Evolutionary conservation across 352 stramenopile species (phyloP).

Genomic region (Globisporangium paddicum): DNA sequence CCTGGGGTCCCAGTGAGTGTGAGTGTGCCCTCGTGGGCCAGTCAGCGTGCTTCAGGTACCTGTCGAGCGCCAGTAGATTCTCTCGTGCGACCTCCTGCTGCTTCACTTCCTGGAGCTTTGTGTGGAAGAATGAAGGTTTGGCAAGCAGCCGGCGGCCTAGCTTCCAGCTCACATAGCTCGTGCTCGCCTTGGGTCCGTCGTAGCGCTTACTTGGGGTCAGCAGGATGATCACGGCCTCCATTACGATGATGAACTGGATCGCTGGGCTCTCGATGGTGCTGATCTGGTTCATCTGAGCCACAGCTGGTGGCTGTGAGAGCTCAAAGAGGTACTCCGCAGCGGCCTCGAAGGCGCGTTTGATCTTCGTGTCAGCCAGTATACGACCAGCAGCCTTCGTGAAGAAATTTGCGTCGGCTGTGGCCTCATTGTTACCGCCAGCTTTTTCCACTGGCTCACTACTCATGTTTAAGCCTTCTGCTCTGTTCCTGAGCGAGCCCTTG

Average conservation of each 20-base stretch:
- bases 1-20: slow-evolving; percentile 21
- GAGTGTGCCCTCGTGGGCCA: slow-evolving; percentile 40
- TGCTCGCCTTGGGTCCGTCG: slow-evolving; percentile 33
- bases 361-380: slow-evolving; percentile 31
- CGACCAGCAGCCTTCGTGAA: neutral
- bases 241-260: slow-evolving; percentile 50
- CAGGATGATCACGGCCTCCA: slow-evolving; percentile 77
- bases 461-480: slow-evolving; percentile 16
- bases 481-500: slow-evolving; percentile 42
- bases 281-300: slow-evolving; percentile 26
- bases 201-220: slow-evolving; percentile 71
- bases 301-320: slow-evolving; percentile 12
- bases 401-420: neutral
- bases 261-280: slow-evolving; percentile 9
- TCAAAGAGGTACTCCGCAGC: slow-evolving; percentile 22
- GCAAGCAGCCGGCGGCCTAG: slow-evolving; percentile 51
- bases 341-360: slow-evolving; percentile 52
- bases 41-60: slow-evolving; percentile 42
- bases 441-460: slow-evolving; percentile 1
- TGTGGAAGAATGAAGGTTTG: slow-evolving; percentile 37
- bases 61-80: slow-evolving; percentile 52
- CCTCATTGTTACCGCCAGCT: neutral
- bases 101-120: slow-evolving; percentile 41
- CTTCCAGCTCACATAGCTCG: slow-evolving; percentile 66
- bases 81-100: slow-evolving; percentile 33